Evolutionary conservation across 345 rosid species (phyloP), one percentile per base, ranked within the genome.

Genomic region (Draba incana): DNA sequence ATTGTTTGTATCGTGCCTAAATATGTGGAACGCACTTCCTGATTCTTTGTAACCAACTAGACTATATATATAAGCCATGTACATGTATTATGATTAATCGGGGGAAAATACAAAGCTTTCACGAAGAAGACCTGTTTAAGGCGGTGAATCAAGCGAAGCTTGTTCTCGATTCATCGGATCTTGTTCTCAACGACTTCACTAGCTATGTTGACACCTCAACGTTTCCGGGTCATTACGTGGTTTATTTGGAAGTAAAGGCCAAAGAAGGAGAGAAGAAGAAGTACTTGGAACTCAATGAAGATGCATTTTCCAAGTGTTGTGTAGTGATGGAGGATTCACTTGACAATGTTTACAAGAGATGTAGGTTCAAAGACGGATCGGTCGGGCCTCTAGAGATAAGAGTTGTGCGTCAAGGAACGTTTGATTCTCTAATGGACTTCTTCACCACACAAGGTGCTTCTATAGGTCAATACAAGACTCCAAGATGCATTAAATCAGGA

Each of bases 381-480:
- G 81, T 92, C 2, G 98, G 97, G 10, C 65, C 98, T 3, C 42
- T 92, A 6, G 97, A 92, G 84, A 84, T 90, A 53, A 83, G 93
- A 67, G 89, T 90, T 51, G 98, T 90, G 54, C 71, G 57, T 42
- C 71, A 80, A 28, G 93, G 90, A 27, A 73, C 87, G 47, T 92
- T 92, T 64, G 92, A 90, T 65, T 87, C 82, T 2, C 85, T 92
- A 30, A 90, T 90, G 98, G 98, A 92, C 76, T 85, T 80, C 10
- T 88, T 89, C 20, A 83, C 88, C 11, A 77, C 82, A 12, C 86
- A 83, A 64, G 98, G 98, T 6, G 88, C 97, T 48, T 92, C 98
- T 1, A 87, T 81, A 12, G 89, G 89, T 71, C 98, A 92, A 63
- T 92, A 92, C 83, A 92, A 92, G 81, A 90, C 97, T 15, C 93